Percentiles rank a stretch among this genome's conserved stretches.
Evolutionary conservation across 139 green algal species (phyloP).

Genomic region (Penium margaritaceum): DNA sequence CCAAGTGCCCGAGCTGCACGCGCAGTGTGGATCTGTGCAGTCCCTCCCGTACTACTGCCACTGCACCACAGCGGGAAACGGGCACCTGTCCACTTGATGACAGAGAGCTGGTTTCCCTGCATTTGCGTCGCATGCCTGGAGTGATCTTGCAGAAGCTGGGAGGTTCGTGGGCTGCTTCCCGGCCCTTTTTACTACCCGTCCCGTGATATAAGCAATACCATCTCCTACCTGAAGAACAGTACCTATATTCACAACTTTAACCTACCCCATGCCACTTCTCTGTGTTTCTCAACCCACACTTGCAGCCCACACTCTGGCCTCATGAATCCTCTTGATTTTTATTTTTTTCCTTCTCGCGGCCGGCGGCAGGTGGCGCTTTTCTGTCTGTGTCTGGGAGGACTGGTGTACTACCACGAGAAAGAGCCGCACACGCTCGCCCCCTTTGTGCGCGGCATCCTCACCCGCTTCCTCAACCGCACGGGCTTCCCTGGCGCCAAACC

Average conservation of each 20-base stretch:
- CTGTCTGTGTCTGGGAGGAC: conserved; percentile 47
- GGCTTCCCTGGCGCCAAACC: background rate
- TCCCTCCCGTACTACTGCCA: background rate
- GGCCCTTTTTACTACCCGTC: background rate
- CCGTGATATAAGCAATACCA: background rate
- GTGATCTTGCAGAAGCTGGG: too few species aligned
- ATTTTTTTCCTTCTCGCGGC: background rate
- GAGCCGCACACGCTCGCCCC: conserved; percentile 48
- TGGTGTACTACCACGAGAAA: conserved; percentile 57
- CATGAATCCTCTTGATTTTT: background rate
- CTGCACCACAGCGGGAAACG: too few species aligned
- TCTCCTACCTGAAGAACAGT: background rate
- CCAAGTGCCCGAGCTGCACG: too few species aligned
- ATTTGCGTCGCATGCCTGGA: too few species aligned
- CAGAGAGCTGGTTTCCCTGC: too few species aligned
- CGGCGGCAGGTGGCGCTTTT: conserved; percentile 49
- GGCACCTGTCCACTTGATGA: too few species aligned
- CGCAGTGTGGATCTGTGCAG: too few species aligned
- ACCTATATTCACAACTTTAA: background rate
- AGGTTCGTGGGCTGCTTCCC: too few species aligned
- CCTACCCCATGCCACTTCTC: background rate
- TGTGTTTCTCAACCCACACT: background rate
- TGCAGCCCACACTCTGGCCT: too few species aligned
- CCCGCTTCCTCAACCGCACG: conserved; percentile 24
- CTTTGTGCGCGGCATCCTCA: conserved; percentile 27